phyloP scores from a whole-genome alignment of 345 rosid species.

The Mercurialis annua region DNA sequence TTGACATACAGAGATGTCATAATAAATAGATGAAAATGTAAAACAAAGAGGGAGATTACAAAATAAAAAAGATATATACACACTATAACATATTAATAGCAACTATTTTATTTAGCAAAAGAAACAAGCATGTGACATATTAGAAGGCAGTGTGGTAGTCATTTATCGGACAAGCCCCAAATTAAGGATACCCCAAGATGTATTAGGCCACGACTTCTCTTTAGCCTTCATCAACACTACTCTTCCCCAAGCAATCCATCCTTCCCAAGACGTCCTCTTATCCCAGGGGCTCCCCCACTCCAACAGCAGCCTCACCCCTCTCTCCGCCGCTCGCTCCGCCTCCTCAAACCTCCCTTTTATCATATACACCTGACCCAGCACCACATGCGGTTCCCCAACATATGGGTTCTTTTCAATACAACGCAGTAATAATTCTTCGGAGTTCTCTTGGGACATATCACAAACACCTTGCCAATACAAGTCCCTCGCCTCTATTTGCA shows the following conservation, averaged over 20 bases:
- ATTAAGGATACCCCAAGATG: conserved; percentile 73
- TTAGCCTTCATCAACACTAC: conserved; percentile 70
- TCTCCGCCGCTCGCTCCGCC: conserved; percentile 57
- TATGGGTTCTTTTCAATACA: conserved; percentile 66
- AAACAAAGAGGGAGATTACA: no score
- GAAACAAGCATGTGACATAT: no score
- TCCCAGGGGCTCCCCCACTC: conserved; percentile 98
- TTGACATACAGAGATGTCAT: no score
- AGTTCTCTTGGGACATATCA: conserved; percentile 39
- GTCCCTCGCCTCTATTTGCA: conserved; percentile 60
- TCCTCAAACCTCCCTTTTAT: conserved; percentile 59
- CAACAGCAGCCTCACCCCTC: conserved; percentile 59
- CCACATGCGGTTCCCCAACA: conserved; percentile 81
- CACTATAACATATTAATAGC: no score
- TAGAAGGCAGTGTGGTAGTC: no score
- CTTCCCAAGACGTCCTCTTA: conserved; percentile 91
- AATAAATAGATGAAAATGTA: no score
- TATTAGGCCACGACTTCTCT: conserved; percentile 80
- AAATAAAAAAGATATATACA: no score
- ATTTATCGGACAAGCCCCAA: conserved; percentile 72
- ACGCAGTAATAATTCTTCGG: conserved; percentile 42
- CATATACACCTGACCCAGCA: conserved; percentile 63
- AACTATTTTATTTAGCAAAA: no score
- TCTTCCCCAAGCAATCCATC: conserved; percentile 92
- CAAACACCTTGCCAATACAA: conserved; percentile 79